Conservation (phyloP, 306 rosid genomes). For the Ceratonia siliqua region DNA sequence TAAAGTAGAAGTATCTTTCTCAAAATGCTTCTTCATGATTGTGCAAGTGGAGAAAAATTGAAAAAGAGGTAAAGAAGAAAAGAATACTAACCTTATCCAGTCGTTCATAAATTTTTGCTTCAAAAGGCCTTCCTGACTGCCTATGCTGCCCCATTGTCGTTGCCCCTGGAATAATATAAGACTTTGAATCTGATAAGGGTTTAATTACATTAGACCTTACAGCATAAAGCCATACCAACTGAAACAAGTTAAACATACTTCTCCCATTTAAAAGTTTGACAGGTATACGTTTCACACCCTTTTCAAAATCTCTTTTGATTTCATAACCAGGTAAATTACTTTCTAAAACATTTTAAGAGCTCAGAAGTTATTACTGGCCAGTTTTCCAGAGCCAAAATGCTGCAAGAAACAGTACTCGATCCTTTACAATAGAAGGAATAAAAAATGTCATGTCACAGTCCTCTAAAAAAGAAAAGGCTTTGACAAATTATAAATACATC, state of each 20-base stretch:
- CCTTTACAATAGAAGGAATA: background rate
- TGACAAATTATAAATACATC: background rate
- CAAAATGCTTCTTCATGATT: slow-evolving; percentile 18
- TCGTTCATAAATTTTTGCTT: slow-evolving; percentile 51
- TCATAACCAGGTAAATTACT: too few relatives aligned
- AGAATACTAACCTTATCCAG: slow-evolving; percentile 50
- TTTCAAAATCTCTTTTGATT: background rate
- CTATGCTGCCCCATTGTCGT: slow-evolving; percentile 43
- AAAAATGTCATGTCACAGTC: background rate
- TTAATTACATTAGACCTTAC: slow-evolving; percentile 22
- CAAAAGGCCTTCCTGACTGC: slow-evolving; percentile 52
- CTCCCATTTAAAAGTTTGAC: slow-evolving; percentile 12
- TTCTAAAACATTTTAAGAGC: slow-evolving; percentile 20
- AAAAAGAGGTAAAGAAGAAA: background rate
- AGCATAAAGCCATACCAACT: slow-evolving; percentile 29
- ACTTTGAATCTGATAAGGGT: slow-evolving; percentile 10
- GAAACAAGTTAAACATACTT: slow-evolving; percentile 27
- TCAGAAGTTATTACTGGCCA: slow-evolving; percentile 6
- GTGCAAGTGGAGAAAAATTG: background rate
- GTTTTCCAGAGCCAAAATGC: slow-evolving; percentile 15
- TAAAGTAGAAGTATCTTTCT: background rate
- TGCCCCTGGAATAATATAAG: slow-evolving; percentile 34
- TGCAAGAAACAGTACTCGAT: background rate
- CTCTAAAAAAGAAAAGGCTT: slow-evolving; percentile 5
- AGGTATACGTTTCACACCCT: background rate